Conservation (phyloP, 768 basidiomycete species). For the Rhodotorula kratochvilovae region DNA sequence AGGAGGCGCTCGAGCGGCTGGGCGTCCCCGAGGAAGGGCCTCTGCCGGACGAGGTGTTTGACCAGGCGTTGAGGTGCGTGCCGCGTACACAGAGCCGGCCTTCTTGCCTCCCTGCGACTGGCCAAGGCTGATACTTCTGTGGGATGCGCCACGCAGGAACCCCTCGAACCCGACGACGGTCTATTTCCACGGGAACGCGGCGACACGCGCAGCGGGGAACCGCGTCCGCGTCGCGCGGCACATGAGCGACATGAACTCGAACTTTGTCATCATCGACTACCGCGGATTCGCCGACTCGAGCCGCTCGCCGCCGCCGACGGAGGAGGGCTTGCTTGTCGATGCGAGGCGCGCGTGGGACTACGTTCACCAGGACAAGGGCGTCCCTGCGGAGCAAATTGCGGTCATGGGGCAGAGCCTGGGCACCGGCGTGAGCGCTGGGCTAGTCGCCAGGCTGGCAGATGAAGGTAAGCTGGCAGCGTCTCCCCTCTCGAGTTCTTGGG, state of each 20-base stretch:
- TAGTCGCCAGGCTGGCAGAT: conserved; percentile 50
- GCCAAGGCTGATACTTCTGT: too few relatives aligned
- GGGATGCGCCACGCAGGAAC: too few relatives aligned
- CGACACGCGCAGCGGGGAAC: conserved; percentile 62
- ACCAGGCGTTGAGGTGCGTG: conserved; percentile 33
- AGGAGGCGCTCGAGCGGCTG: conserved; percentile 46
- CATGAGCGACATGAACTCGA: conserved; percentile 57
- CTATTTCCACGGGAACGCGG: conserved; percentile 89
- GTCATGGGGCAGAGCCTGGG: conserved; percentile 85
- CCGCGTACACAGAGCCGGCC: too few relatives aligned
- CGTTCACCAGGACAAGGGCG: conserved; percentile 58
- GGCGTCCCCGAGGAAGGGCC: conserved; percentile 42
- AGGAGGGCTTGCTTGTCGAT: conserved; percentile 64
- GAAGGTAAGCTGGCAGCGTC: conserved; percentile 46
- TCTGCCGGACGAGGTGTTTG: conserved; percentile 42
- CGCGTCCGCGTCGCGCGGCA: conserved; percentile 57
- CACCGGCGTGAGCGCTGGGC: conserved; percentile 63
- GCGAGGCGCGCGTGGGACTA: conserved; percentile 77
- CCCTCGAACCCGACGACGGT: conserved; percentile 66
- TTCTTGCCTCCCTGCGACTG: too few relatives aligned
- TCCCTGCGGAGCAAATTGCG: conserved; percentile 59
- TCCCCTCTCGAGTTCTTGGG: not conserved
- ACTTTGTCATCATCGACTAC: conserved; percentile 84
- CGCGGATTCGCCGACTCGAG: conserved; percentile 80
- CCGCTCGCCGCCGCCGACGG: conserved; percentile 60